Conservation (phyloP, 345 rosid genomes). For the Linum lewisii region DNA sequence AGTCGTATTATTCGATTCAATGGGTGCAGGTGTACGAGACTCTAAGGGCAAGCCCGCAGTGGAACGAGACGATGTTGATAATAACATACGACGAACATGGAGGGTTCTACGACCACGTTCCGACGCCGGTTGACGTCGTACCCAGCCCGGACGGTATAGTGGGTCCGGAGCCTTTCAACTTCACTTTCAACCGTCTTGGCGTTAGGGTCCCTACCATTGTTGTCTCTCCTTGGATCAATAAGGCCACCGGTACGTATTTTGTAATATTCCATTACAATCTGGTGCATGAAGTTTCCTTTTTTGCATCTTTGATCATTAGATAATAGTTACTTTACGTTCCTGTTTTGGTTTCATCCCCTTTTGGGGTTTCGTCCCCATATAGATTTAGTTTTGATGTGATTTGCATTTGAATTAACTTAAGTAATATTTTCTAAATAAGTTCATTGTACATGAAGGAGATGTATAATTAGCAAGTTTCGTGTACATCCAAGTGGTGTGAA, state of each 20-base stretch:
- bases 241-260: conserved; percentile 44
- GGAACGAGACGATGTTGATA: conserved; percentile 65
- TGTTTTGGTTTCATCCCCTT: no score
- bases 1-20: no score
- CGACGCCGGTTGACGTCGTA: conserved; percentile 69
- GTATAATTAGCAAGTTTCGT: no score
- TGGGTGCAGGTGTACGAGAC: conserved; percentile 67
- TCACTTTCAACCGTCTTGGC: conserved; percentile 63
- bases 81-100: conserved; percentile 97
- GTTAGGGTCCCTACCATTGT: conserved; percentile 77
- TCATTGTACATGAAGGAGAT: no score
- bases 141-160: conserved; percentile 89
- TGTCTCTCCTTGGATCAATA: conserved; percentile 82
- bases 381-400: no score
- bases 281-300: neutral
- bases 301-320: no score
- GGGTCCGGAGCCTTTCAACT: conserved; percentile 64
- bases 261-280: no score
- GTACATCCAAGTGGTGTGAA: no score
- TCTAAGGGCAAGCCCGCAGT: conserved; percentile 78
- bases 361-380: no score
- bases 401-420: no score
- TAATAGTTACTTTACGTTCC: no score
- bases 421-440: no score
- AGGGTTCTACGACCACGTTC: conserved; percentile 79